Evolutionary conservation across 2,329 filamentous ascomycete genomes (phyloP).

Genomic region (Rosellinia necatrix): DNA sequence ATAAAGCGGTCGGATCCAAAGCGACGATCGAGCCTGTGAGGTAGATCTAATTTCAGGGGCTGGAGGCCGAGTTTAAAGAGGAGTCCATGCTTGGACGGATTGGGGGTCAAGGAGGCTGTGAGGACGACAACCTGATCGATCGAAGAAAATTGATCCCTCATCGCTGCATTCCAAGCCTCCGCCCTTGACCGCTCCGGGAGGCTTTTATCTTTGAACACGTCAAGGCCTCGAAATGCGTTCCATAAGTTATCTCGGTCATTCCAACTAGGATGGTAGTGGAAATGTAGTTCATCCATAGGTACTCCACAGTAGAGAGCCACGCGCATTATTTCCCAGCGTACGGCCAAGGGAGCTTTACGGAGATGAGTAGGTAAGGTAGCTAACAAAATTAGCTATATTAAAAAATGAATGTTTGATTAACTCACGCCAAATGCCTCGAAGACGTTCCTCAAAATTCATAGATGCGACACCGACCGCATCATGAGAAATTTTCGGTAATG

Average conservation of each 20-base stretch:
- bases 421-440: constrained; percentile 40
- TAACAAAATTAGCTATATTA: constrained; percentile 23
- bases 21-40: constrained; percentile 57
- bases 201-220: constrained; percentile 47
- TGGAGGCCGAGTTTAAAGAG: constrained; percentile 53
- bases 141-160: constrained; percentile 43
- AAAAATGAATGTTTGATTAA: not conserved
- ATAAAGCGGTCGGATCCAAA: constrained; percentile 65
- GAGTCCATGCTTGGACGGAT: constrained; percentile 42
- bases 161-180: constrained; percentile 52
- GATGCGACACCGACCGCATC: not conserved
- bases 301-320: constrained; percentile 53
- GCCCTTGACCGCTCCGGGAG: constrained; percentile 54
- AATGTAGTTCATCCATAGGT: constrained; percentile 44
- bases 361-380: constrained; percentile 46
- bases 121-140: constrained; percentile 49
- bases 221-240: constrained; percentile 45
- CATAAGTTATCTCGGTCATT: constrained; percentile 51
- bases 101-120: constrained; percentile 48
- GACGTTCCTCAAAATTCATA: constrained; percentile 29
- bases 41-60: constrained; percentile 53
- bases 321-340: constrained; percentile 59
- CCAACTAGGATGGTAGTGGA: constrained; percentile 47
- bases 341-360: constrained; percentile 51
- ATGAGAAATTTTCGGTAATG: not conserved